These are phyloP conservation scores for Arthrobotrys sphaeroides DNA, from an alignment of 2,329 filamentous ascomycete species.

Conservation along the genomic window DNA sequence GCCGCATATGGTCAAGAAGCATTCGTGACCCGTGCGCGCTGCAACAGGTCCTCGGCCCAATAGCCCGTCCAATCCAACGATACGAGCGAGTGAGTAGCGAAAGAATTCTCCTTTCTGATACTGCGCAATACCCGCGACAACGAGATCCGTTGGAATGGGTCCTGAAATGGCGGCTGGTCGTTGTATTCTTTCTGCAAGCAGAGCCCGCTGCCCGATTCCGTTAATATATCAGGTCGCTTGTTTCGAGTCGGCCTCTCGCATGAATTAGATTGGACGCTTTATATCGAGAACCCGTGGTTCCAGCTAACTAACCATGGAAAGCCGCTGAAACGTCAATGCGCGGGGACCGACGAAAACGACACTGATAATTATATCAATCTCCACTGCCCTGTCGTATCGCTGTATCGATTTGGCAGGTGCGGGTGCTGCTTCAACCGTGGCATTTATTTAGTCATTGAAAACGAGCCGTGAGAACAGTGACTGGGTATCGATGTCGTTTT, in stretches of 20 bases:
- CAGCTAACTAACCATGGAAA: slow-evolving; percentile 5
- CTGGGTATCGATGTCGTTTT: slow-evolving; percentile 3
- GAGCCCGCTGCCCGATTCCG: slow-evolving; percentile 25
- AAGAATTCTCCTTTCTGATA: slow-evolving; percentile 28
- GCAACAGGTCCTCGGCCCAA: slow-evolving; percentile 39
- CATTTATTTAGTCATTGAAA: slow-evolving; percentile 36
- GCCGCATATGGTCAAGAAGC: slow-evolving; percentile 54
- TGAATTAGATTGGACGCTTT: slow-evolving; percentile 19
- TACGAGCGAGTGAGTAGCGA: background rate
- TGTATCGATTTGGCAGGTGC: slow-evolving; percentile 51
- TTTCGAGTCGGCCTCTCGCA: slow-evolving; percentile 33
- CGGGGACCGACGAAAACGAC: background rate
- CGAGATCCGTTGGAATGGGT: slow-evolving; percentile 33
- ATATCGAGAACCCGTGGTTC: slow-evolving; percentile 8
- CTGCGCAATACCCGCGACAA: slow-evolving; percentile 46
- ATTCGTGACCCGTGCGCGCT: slow-evolving; percentile 54
- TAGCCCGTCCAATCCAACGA: slow-evolving; percentile 25
- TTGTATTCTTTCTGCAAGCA: slow-evolving; percentile 34
- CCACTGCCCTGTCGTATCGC: slow-evolving; percentile 16
- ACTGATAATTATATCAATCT: slow-evolving; percentile 1
- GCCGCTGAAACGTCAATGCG: slow-evolving; percentile 20
- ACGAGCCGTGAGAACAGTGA: slow-evolving; percentile 36
- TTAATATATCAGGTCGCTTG: slow-evolving; percentile 42
- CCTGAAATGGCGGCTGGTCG: slow-evolving; percentile 37
- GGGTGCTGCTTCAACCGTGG: slow-evolving; percentile 46